Percentiles rank a stretch among this genome's conserved stretches.
phyloP scores from a whole-genome alignment of 140 eudicot species.

The Artemisia princeps region DNA sequence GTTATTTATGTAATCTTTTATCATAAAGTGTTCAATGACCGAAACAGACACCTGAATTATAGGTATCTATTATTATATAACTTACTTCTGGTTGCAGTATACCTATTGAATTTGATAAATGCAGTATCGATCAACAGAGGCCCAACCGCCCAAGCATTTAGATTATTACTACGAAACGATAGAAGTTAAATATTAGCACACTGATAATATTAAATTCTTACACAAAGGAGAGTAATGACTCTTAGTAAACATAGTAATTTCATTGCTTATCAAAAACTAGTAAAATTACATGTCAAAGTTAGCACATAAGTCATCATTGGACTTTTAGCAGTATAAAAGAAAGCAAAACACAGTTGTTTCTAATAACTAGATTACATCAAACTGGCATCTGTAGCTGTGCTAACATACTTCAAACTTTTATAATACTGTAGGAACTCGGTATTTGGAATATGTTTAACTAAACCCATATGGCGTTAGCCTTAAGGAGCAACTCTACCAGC shows the following conservation, averaged over 20 bases:
- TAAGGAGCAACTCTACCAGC: slow-evolving; percentile 31
- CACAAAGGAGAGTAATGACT: background rate
- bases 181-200: slow-evolving; percentile 5
- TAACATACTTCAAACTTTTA: background rate
- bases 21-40: too few relatives aligned
- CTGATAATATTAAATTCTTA: background rate
- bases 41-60: too few relatives aligned
- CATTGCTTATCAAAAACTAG: slow-evolving; percentile 25
- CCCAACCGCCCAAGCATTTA: too few relatives aligned
- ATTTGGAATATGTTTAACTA: slow-evolving; percentile 14
- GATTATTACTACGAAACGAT: background rate
- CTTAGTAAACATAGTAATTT: slow-evolving; percentile 13
- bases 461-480: slow-evolving; percentile 42
- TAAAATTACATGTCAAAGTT: slow-evolving; percentile 20
- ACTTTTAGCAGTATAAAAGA: slow-evolving; percentile 2
- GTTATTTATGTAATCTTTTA: too few relatives aligned
- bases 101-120: too few relatives aligned
- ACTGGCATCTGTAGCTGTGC: slow-evolving; percentile 10
- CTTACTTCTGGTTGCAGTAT: too few relatives aligned
- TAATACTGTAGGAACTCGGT: too few relatives aligned
- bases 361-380: slow-evolving; percentile 19
- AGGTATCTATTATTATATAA: too few relatives aligned
- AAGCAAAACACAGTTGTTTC: slow-evolving; percentile 7
- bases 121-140: too few relatives aligned
- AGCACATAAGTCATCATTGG: slow-evolving; percentile 6